These are phyloP conservation scores for Sungouiella thailandica DNA, from an alignment of 805 yeast species.

Conservation along the genomic window DNA sequence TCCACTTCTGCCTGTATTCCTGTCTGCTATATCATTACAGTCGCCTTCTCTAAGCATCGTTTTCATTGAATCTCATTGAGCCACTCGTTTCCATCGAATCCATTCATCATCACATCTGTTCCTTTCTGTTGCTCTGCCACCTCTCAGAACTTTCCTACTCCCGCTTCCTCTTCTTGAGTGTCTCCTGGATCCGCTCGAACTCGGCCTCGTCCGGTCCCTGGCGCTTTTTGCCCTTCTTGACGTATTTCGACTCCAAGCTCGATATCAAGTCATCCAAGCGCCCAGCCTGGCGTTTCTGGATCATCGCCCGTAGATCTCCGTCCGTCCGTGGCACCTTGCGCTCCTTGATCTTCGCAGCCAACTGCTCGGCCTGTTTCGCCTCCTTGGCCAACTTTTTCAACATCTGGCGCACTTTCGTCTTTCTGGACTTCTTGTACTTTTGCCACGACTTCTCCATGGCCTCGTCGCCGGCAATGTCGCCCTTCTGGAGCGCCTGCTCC, in stretches of 20 bases:
- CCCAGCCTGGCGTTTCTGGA: conserved; percentile 41
- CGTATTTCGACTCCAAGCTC: conserved; percentile 48
- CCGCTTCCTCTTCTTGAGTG: conserved; percentile 4
- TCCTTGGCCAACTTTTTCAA: conserved; percentile 53
- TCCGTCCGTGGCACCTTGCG: conserved; percentile 23
- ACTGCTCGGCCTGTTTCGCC: conserved; percentile 56
- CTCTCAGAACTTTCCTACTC: background rate
- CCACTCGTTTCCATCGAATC: no score
- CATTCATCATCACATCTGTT: no score
- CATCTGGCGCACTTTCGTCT: conserved; percentile 43
- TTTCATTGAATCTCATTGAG: no score
- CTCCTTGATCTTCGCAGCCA: conserved; percentile 34
- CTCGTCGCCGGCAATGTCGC: conserved; percentile 30
- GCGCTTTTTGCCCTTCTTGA: conserved; percentile 32
- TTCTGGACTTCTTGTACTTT: conserved; percentile 46
- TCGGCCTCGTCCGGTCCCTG: conserved; percentile 44
- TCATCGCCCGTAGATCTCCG: conserved; percentile 43
- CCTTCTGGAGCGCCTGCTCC: conserved; percentile 33
- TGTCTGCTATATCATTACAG: no score
- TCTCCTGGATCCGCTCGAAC: conserved; percentile 41
- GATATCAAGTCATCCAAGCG: conserved; percentile 44
- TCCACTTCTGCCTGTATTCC: no score
- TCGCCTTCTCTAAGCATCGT: no score
- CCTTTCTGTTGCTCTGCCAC: background rate
- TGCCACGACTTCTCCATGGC: conserved; percentile 40